phyloP scores from a whole-genome alignment of 495 filamentous ascomycete genomes.

The Thozetella sp. region DNA sequence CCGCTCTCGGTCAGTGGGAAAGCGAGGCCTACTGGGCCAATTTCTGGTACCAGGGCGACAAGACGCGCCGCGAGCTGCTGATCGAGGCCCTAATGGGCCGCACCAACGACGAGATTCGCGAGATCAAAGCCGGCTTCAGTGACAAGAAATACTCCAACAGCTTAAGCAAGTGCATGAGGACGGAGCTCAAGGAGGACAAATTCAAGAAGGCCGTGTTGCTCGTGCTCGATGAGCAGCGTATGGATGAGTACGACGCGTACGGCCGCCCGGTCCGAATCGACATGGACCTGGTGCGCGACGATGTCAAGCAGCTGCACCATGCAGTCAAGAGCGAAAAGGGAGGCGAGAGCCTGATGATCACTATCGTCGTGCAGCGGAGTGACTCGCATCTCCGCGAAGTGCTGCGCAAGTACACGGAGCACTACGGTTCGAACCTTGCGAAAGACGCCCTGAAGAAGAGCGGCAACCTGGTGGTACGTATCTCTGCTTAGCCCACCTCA shows the following conservation, averaged over 20 bases:
- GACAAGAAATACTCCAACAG: constrained; percentile 91
- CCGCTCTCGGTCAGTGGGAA: constrained; percentile 90
- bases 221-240: constrained; percentile 77
- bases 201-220: constrained; percentile 88
- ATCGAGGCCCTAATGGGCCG: constrained; percentile 93
- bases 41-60: constrained; percentile 93
- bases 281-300: constrained; percentile 61
- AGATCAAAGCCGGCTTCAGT: constrained; percentile 89
- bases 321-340: constrained; percentile 75
- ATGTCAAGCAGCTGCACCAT: constrained; percentile 70
- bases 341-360: constrained; percentile 89
- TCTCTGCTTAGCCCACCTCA: constrained; percentile 3
- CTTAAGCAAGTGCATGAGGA: constrained; percentile 81
- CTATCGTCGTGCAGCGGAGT: constrained; percentile 76
- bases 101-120: constrained; percentile 80
- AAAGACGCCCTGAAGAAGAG: constrained; percentile 86
- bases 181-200: constrained; percentile 90
- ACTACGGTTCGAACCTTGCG: constrained; percentile 77
- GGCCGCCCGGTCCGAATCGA: constrained; percentile 38
- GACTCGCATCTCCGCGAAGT: constrained; percentile 84
- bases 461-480: constrained; percentile 85
- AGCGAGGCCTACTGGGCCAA: constrained; percentile 98
- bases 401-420: constrained; percentile 69
- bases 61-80: constrained; percentile 80
- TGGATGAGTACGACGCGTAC: constrained; percentile 70